Evolutionary conservation across 129 eudicot genomes (phyloP), one percentile per base, ranked within the genome.

Genomic region (Arctium minus): DNA sequence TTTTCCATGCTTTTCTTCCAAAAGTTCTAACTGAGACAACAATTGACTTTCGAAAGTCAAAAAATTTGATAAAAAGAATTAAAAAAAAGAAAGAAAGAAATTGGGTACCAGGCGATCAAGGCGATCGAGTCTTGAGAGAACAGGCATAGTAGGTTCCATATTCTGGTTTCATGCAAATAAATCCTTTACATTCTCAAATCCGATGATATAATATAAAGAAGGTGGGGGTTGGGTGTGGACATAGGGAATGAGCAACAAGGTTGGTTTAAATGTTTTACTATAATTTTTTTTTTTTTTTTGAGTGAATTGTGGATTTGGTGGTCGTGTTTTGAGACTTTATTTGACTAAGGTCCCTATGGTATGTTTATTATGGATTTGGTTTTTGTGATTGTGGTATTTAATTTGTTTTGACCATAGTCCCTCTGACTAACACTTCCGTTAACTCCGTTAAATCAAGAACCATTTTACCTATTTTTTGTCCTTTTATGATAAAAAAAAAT

Each of bases 81-180:
- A 9, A 2, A n/a, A 0, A 30, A 11, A 36, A 36, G 10, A 0
- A 83, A 42, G 12, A 64, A 62, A 70, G 18, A 6, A 44, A 80
- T 0, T 36, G 44, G 15, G 79, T 91, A 93, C 97, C 86, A 93
- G 46, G 22, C 92, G 93, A 83, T 93, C 97, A 46, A 93, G 97
- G 69, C 97, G 97, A 81, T 93, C 89, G 22, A 93, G 76, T 81
- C 97, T 80, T 53, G 93, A 88, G n/a, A 93, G 87, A 86, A 91
- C 85, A 48, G 97, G 97, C 89, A 89, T 30, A 85, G 86, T 79
- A 38, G 86, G 72, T 53, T 86, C 88, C 90, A 78, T 85, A 8
- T 35, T 65, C 2, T 13, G 69, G 70, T 70, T 62, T 36, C 85
- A 81, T 37, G 60, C 75, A 35, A 73, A 72, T 39, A 35, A 73